Evolutionary conservation across 768 basidiomycete genomes (phyloP).

Genomic region (Epithele typhae): DNA sequence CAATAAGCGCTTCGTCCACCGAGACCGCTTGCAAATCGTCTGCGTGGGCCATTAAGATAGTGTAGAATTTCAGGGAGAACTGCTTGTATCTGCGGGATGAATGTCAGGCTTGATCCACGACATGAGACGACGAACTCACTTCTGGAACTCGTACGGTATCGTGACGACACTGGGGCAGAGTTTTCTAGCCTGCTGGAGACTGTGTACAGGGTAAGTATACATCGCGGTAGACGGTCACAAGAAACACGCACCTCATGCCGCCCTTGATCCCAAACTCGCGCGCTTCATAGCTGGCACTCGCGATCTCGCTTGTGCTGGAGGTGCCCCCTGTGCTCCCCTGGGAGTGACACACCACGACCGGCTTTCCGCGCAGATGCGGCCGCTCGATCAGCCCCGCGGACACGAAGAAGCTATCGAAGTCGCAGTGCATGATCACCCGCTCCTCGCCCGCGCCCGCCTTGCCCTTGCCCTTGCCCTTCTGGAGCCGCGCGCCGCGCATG

Average conservation of each 20-base stretch:
- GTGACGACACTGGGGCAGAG: constrained; percentile 71
- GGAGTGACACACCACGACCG: constrained; percentile 94
- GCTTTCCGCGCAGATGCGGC: constrained; percentile 80
- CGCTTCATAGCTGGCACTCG: constrained; percentile 93
- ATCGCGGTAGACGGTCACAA: neutral
- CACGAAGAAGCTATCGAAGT: constrained; percentile 98
- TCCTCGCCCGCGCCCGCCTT: constrained; percentile 44
- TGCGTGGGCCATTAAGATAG: constrained; percentile 83
- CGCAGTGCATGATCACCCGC: constrained; percentile 84
- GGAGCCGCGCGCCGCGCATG: constrained; percentile 39
- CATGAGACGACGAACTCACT: constrained; percentile 33
- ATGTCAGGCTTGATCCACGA: neutral
- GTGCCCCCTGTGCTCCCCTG: constrained; percentile 68
- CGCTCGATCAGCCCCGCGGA: constrained; percentile 80
- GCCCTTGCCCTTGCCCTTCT: constrained; percentile 47
- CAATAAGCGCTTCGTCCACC: constrained; percentile 93
- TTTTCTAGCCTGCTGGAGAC: constrained; percentile 54
- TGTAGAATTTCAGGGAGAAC: constrained; percentile 85
- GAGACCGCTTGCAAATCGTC: constrained; percentile 94
- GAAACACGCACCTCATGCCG: constrained; percentile 83
- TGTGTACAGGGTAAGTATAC: neutral
- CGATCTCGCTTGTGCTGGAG: constrained; percentile 90
- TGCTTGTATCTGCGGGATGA: constrained; percentile 66
- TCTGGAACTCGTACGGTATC: constrained; percentile 93
- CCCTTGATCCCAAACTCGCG: constrained; percentile 83